These are phyloP conservation scores for Arabis hirsuta DNA, from an alignment of 345 rosid genomes.

Conservation along the genomic window DNA sequence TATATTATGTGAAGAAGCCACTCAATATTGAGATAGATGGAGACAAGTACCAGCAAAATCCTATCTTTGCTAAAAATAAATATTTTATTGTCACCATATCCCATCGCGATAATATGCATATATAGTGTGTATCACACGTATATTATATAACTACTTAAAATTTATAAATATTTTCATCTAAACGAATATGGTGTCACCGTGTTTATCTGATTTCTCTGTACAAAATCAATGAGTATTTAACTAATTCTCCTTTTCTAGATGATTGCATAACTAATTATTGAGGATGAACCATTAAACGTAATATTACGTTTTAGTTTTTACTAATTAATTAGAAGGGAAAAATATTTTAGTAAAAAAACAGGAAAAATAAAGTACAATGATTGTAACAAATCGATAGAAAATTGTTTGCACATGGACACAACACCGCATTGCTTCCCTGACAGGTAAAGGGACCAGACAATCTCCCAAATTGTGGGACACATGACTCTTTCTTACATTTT, in stretches of 20 bases:
- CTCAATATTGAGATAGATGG: conserved; percentile 27
- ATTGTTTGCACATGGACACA: conserved; percentile 42
- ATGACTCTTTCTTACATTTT: conserved; percentile 26
- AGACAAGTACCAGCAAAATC: conserved; percentile 37
- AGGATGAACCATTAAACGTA: conserved; percentile 20
- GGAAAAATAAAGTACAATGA: conserved; percentile 35
- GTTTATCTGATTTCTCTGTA: not conserved
- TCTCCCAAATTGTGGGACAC: conserved; percentile 45
- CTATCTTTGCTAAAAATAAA: conserved; percentile 7
- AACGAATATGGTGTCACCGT: not conserved
- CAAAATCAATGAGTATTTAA: conserved; percentile 10
- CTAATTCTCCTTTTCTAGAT: not conserved
- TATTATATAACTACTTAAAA: not conserved
- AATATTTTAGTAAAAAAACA: not conserved
- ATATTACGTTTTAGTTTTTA: not conserved
- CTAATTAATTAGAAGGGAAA: not conserved
- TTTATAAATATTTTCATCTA: no score
- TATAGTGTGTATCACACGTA: not conserved
- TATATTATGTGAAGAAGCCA: conserved; percentile 14
- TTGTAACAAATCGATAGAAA: conserved; percentile 23
- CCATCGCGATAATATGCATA: not conserved
- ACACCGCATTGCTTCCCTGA: conserved; percentile 36
- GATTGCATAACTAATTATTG: not conserved
- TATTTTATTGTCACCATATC: conserved; percentile 10
- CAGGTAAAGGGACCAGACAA: conserved; percentile 41